These are phyloP conservation scores for Sequoia sempervirens DNA, from an alignment of 75 land plant species.

Conservation along the genomic window DNA sequence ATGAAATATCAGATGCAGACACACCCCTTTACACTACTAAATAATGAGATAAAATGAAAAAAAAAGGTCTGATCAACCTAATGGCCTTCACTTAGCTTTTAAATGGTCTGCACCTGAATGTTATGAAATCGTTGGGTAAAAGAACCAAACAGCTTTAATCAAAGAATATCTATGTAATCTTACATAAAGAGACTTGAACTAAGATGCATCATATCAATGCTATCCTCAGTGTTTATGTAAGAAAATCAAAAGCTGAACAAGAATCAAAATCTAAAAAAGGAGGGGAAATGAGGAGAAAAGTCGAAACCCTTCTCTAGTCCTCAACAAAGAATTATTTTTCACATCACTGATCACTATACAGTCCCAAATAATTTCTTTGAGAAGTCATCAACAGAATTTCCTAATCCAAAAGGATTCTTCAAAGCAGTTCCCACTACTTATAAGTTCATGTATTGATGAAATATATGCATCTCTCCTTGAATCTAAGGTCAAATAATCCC, in stretches of 20 bases:
- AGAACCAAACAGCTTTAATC: not conserved
- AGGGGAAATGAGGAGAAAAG: not conserved
- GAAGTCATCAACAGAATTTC: too few relatives aligned
- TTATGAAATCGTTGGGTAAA: not conserved
- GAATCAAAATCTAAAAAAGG: not conserved
- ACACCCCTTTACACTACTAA: not conserved
- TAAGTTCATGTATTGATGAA: too few relatives aligned
- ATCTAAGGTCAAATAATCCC: too few relatives aligned
- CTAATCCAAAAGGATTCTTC: too few relatives aligned
- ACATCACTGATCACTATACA: too few relatives aligned
- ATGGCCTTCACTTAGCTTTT: not conserved
- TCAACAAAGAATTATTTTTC: too few relatives aligned
- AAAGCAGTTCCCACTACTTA: too few relatives aligned
- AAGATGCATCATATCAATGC: not conserved
- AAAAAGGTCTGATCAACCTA: not conserved
- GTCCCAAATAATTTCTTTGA: too few relatives aligned
- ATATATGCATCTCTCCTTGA: too few relatives aligned
- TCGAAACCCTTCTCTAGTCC: not conserved
- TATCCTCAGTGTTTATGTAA: not conserved
- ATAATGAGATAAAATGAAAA: not conserved
- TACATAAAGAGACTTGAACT: not conserved
- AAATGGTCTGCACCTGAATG: not conserved
- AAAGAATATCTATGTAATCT: not conserved
- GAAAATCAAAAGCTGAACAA: not conserved
- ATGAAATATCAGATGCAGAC: not conserved